Evolutionary conservation across 2,329 filamentous ascomycete genomes (phyloP).

Genomic region (Aspergillus sp.): DNA sequence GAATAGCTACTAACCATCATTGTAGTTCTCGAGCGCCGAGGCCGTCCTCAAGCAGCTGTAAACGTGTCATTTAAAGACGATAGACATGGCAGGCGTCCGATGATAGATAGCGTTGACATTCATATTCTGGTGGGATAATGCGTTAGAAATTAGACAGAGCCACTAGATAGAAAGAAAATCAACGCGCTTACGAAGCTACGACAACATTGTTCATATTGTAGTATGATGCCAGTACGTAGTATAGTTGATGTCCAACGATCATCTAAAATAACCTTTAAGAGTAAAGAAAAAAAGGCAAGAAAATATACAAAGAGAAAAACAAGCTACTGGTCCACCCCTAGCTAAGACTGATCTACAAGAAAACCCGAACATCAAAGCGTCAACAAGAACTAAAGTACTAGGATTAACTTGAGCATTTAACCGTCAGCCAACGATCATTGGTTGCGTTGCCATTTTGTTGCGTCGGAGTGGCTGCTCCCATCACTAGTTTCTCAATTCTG

Average conservation of each 20-base stretch:
- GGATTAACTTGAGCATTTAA: slow-evolving; percentile 1
- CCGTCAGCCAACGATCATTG: slow-evolving; percentile 14
- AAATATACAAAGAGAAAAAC: background rate
- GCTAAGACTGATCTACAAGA: slow-evolving; percentile 15
- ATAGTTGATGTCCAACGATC: background rate
- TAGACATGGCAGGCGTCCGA: slow-evolving; percentile 15
- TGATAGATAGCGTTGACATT: slow-evolving; percentile 22
- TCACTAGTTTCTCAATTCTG: background rate
- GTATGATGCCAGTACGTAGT: slow-evolving; percentile 12
- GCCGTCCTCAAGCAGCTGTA: slow-evolving; percentile 44
- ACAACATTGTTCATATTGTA: slow-evolving; percentile 13
- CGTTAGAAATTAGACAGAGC: slow-evolving; percentile 24
- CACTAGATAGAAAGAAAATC: slow-evolving; percentile 23
- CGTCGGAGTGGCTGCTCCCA: slow-evolving; percentile 10
- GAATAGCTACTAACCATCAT: slow-evolving; percentile 8
- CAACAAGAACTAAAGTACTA: background rate
- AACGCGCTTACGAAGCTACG: slow-evolving; percentile 29
- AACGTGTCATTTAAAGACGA: slow-evolving; percentile 17
- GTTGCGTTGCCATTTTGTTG: slow-evolving; percentile 15
- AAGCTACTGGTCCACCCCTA: slow-evolving; percentile 2
- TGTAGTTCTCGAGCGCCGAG: slow-evolving; percentile 43
- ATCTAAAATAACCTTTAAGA: background rate
- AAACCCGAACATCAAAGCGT: slow-evolving; percentile 13
- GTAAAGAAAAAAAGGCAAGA: background rate
- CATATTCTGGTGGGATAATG: slow-evolving; percentile 20